phyloP scores from a whole-genome alignment of 129 eudicot species.

The Helianthus tuberosus region DNA sequence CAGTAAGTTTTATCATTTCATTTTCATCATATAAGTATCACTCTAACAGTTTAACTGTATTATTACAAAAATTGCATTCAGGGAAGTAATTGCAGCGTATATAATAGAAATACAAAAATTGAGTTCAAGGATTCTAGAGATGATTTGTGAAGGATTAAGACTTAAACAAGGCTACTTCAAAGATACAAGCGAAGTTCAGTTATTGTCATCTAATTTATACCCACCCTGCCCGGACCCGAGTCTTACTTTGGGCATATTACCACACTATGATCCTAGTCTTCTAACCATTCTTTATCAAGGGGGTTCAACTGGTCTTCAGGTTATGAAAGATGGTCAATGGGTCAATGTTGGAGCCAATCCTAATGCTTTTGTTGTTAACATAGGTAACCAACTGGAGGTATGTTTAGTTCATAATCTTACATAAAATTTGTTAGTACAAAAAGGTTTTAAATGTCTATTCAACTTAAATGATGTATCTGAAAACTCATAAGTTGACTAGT shows the following conservation, averaged over 20 bases:
- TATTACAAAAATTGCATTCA: slow-evolving; percentile 19
- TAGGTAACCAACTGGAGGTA: slow-evolving; percentile 73
- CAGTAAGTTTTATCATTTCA: slow-evolving; percentile 39
- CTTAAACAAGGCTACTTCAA: slow-evolving; percentile 50
- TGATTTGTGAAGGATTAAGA: slow-evolving; percentile 71
- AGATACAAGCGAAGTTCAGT: slow-evolving; percentile 47
- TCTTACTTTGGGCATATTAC: slow-evolving; percentile 56
- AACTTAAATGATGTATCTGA: neutral
- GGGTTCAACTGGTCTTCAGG: slow-evolving; percentile 59
- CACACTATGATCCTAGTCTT: slow-evolving; percentile 63
- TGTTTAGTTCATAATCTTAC: neutral
- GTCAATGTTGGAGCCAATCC: slow-evolving; percentile 54
- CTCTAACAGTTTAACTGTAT: neutral
- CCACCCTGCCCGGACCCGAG: slow-evolving; percentile 92
- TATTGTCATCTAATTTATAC: slow-evolving; percentile 55
- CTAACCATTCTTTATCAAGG: slow-evolving; percentile 53
- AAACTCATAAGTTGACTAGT: neutral
- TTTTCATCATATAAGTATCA: neutral
- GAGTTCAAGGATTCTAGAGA: slow-evolving; percentile 55
- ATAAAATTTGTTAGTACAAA: neutral
- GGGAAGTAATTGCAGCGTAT: slow-evolving; percentile 56
- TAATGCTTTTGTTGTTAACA: slow-evolving; percentile 63
- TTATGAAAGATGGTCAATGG: slow-evolving; percentile 62
- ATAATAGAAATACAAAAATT: slow-evolving; percentile 43
- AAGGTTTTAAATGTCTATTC: neutral